phyloP scores from a whole-genome alignment of 108 stramenopile species.

The Skeletonema costatum region DNA sequence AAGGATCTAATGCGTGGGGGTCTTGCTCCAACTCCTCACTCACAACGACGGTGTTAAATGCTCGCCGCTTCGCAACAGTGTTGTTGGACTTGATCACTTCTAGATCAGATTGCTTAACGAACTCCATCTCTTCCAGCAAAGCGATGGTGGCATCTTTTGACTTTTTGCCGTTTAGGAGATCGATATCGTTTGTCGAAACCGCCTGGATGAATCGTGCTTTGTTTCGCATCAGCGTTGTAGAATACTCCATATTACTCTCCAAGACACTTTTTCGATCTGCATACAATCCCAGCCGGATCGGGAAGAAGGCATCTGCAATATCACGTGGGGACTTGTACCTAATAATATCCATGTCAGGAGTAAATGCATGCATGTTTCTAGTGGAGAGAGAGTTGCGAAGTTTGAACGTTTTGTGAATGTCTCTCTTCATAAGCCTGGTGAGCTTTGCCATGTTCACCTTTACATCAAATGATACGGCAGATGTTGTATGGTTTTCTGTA shows the following conservation, averaged over 20 bases:
- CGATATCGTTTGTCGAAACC: constrained; percentile 68
- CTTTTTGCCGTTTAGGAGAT: constrained; percentile 65
- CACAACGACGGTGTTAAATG: neutral
- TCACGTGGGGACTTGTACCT: constrained; percentile 66
- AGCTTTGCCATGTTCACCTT: constrained; percentile 59
- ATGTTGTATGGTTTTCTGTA: constrained; percentile 87
- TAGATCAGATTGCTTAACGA: constrained; percentile 58
- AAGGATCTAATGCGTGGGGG: constrained; percentile 2
- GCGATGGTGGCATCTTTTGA: constrained; percentile 73
- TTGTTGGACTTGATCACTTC: constrained; percentile 61
- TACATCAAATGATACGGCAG: constrained; percentile 76
- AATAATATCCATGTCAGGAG: constrained; percentile 56
- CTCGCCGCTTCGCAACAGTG: constrained; percentile 24
- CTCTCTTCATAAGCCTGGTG: constrained; percentile 42
- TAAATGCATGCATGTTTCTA: constrained; percentile 94
- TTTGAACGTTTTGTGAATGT: constrained; percentile 69
- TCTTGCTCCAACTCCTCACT: constrained; percentile 16
- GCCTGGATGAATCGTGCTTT: constrained; percentile 82
- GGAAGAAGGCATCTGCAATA: constrained; percentile 84
- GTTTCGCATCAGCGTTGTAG: constrained; percentile 62
- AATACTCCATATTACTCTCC: constrained; percentile 68
- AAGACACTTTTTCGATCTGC: constrained; percentile 74
- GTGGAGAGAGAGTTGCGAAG: constrained; percentile 60
- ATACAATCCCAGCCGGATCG: constrained; percentile 75
- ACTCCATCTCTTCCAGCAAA: constrained; percentile 63